A percentile compares a stretch with the other conserved stretches of the same genome.
Conservation (phyloP, 179 eudicot species). For the Silene noctiflora region DNA sequence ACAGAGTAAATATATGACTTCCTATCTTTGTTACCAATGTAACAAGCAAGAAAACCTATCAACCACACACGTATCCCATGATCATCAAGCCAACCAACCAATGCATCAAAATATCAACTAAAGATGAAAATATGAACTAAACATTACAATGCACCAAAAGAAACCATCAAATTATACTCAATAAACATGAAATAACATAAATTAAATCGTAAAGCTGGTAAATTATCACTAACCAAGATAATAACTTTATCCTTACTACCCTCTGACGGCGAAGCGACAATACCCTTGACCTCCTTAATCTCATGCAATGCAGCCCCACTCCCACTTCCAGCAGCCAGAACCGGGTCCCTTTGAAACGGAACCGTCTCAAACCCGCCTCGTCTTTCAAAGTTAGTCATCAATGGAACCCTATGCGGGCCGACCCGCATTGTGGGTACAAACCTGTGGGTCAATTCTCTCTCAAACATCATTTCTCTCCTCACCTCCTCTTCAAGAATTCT, state of each 20-base stretch:
- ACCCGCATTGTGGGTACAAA: slow-evolving; percentile 18
- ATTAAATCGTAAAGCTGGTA: no score
- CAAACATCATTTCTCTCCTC: slow-evolving; percentile 55
- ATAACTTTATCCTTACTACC: slow-evolving; percentile 40
- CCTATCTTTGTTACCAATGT: no score
- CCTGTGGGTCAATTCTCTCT: slow-evolving; percentile 36
- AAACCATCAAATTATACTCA: not conserved
- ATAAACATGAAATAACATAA: not conserved
- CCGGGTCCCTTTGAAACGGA: slow-evolving; percentile 41
- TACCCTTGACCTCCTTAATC: slow-evolving; percentile 19
- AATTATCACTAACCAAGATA: slow-evolving; percentile 35
- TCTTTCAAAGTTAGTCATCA: slow-evolving; percentile 21
- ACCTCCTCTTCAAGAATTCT: slow-evolving; percentile 59
- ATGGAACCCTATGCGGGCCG: slow-evolving; percentile 22
- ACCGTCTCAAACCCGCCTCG: slow-evolving; percentile 10
- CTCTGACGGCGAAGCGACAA: slow-evolving; percentile 9
- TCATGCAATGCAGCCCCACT: slow-evolving; percentile 26
- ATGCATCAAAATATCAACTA: not conserved
- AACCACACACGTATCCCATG: no score
- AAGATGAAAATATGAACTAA: no score
- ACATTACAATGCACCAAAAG: not conserved
- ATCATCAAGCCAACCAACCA: not conserved
- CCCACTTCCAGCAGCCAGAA: slow-evolving; percentile 14
- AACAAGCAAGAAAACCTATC: no score
- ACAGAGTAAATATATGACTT: no score